Base-by-base conservation (phyloP, 208 protist species). In the Trypanosoma avium region DNA sequence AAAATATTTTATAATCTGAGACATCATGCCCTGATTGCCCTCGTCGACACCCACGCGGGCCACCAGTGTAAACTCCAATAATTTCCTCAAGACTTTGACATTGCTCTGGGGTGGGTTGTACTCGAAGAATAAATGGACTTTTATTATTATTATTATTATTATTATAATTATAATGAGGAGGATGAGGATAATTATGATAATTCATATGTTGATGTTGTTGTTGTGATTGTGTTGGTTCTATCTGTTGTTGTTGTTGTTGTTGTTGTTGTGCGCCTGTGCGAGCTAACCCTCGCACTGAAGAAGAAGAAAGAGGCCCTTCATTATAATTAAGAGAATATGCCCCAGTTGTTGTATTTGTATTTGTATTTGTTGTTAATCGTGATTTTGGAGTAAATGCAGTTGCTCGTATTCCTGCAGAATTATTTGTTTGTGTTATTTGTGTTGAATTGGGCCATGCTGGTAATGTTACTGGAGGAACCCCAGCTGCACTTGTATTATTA, bases 11-110 rank as follows among this genome's bases (percentile, higher is more conserved):
- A 59, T 97, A 97, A 49, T 72, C 61, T 4, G 52, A 56, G 38
- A 70, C 73, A 54, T 88, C 81, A 65, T 97, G 91, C 5, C 86
- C 88, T 13, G 56, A 65, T 68, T 96, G 86, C 2, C 78, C 85
- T 10, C 52, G 54, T 7, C 91, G 83, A 50, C 88, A 92, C 3
- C 91, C 88, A 24, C 83, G 81, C 26, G 91, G 91, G 1, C 91
- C 91, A 15, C 86, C 85, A 1, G 67, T 86, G 67, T 80, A 67
- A 17, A 92, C 86, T 2, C 90, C 90, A 42, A 93, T 65, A 24
- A 81, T 77, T n/a, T 84, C 74, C 46, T 72, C 75, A 35, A 95
- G 63, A 26, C 32, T 65, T 33, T 66, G 54, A 40, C 48, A 64
- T 21, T 62, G 48, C 47, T 75, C 64, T 33, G 66, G 61, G 40